Evolutionary conservation across 495 filamentous ascomycete species (phyloP).

Genomic region (Eremomyces bilateralis): DNA sequence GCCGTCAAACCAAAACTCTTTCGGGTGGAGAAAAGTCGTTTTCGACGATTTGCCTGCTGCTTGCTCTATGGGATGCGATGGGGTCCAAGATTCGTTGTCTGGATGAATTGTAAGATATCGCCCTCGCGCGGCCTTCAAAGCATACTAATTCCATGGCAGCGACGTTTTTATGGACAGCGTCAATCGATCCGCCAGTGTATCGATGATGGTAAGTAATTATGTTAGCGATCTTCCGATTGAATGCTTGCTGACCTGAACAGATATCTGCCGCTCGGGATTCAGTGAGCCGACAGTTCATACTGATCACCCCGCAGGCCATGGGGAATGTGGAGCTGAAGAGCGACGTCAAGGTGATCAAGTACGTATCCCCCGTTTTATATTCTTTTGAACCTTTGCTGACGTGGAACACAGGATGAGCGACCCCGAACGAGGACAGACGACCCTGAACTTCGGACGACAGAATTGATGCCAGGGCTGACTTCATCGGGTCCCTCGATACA

Average conservation of each 20-base stretch:
- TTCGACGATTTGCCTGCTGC: conserved; percentile 79
- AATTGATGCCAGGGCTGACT: too few relatives aligned
- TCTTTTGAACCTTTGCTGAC: conserved; percentile 1
- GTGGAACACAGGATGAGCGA: conserved; percentile 16
- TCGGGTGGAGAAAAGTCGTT: conserved; percentile 96
- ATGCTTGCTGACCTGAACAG: conserved; percentile 22
- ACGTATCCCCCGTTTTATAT: conserved; percentile 16
- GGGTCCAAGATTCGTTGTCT: conserved; percentile 82
- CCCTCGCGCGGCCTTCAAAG: not conserved
- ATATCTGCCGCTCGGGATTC: conserved; percentile 65
- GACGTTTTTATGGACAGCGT: conserved; percentile 99
- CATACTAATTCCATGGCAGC: conserved; percentile 17
- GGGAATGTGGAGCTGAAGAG: conserved; percentile 38
- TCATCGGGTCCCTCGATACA: too few relatives aligned
- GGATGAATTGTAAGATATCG: conserved; percentile 63
- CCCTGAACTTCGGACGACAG: too few relatives aligned
- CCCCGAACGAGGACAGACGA: conserved; percentile 22
- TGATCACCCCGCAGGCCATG: conserved; percentile 89
- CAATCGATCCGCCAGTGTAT: conserved; percentile 80
- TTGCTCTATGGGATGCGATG: conserved; percentile 96
- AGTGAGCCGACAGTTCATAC: conserved; percentile 78
- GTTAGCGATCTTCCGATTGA: not conserved
- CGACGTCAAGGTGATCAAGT: conserved; percentile 76
- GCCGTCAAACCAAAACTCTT: conserved; percentile 69
- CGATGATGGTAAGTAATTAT: conserved; percentile 57